Percentiles rank a stretch among this genome's conserved stretches.
phyloP scores from a whole-genome alignment of 2,329 filamentous ascomycete species.

The Elsinoe ampelina region DNA sequence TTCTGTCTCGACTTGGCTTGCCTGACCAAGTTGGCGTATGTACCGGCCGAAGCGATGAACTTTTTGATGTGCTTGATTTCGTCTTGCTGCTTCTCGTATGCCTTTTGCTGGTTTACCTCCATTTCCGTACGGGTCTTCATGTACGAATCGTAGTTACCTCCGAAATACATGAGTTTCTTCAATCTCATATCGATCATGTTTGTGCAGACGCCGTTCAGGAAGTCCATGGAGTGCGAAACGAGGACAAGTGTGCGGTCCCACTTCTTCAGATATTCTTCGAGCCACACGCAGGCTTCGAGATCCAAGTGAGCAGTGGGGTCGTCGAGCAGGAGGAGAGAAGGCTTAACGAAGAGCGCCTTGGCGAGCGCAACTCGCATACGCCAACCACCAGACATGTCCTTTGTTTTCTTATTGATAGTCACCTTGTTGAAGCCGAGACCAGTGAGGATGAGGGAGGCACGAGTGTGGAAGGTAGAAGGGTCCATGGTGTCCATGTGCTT shows the following conservation, averaged over 20 bases:
- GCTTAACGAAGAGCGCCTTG: constrained; percentile 98
- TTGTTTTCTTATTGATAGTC: constrained; percentile 98
- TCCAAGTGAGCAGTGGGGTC: constrained; percentile 99
- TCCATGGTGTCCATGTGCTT: constrained; percentile 99
- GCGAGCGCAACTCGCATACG: constrained; percentile 97
- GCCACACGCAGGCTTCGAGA: constrained; percentile 97
- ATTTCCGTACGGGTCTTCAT: constrained; percentile 88
- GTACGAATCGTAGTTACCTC: constrained; percentile 98
- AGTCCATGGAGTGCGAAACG: constrained; percentile 97
- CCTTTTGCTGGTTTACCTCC: constrained; percentile 98
- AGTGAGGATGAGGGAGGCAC: constrained; percentile 91
- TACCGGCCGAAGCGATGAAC: constrained; percentile 99
- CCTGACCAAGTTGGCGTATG: constrained; percentile 96
- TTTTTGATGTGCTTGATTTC: constrained; percentile 99
- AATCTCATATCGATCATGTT: constrained; percentile 98
- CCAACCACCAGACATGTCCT: constrained; percentile 99
- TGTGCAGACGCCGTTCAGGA: constrained; percentile 96
- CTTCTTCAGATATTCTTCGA: constrained; percentile 99
- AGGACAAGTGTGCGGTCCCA: constrained; percentile 96
- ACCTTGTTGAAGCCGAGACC: constrained; percentile 98
- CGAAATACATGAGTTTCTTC: constrained; percentile 88
- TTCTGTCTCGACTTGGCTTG: constrained; percentile 99
- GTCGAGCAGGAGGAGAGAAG: constrained; percentile 87
- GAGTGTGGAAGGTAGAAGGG: constrained; percentile 89
- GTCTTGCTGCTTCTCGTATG: constrained; percentile 97